Conservation (phyloP, 768 basidiomycete species). For the Suillus variegatus region DNA sequence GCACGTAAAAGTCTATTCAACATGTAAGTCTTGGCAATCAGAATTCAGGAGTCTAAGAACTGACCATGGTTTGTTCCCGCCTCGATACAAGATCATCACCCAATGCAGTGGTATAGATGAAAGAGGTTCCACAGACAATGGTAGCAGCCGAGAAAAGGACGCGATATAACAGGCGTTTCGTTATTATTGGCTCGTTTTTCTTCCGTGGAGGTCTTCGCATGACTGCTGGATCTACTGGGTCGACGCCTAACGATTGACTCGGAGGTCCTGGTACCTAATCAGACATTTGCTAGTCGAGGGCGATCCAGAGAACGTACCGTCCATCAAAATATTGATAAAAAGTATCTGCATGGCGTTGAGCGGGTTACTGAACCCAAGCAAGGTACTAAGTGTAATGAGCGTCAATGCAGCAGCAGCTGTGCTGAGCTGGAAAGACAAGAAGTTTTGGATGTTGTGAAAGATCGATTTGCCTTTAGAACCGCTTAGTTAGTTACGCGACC, state of each 20-base stretch:
- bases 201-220: conserved; percentile 93
- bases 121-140: conserved; percentile 87
- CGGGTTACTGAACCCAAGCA: conserved; percentile 87
- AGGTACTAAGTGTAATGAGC: conserved; percentile 92
- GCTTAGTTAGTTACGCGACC: conserved; percentile 1
- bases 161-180: conserved; percentile 64
- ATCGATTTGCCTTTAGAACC: conserved; percentile 80
- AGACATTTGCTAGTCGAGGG: not conserved
- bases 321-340: conserved; percentile 99
- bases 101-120: conserved; percentile 81
- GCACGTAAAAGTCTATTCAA: conserved; percentile 86
- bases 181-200: conserved; percentile 91
- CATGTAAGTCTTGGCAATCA: conserved; percentile 9
- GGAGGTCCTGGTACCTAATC: conserved; percentile 66
- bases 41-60: conserved; percentile 25
- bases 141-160: conserved; percentile 93
- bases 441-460: conserved; percentile 99
- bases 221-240: conserved; percentile 90
- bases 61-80: conserved; percentile 95
- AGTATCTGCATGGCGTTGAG: conserved; percentile 98
- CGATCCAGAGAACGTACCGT: conserved; percentile 53
- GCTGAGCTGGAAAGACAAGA: conserved; percentile 94
- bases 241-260: conserved; percentile 94
- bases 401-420: conserved; percentile 96
- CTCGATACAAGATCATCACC: conserved; percentile 82